Percentiles rank a stretch among this genome's conserved stretches.
Evolutionary conservation across 192 early-diverging fungal genomes (phyloP).

Genomic region (Coemansia sp.): DNA sequence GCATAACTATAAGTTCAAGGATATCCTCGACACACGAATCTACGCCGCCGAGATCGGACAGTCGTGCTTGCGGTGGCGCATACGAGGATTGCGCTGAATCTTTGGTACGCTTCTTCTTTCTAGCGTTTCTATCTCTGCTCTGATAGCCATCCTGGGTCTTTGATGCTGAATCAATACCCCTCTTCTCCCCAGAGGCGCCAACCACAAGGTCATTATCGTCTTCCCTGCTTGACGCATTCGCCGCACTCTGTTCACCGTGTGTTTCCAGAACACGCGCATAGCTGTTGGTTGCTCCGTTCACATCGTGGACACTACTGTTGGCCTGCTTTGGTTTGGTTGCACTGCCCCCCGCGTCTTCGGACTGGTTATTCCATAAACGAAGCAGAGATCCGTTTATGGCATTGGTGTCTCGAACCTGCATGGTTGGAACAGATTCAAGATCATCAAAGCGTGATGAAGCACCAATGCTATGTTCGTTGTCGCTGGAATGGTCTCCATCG

Average conservation of each 20-base stretch:
- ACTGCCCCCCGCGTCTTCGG: constrained; percentile 7
- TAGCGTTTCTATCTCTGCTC: constrained; percentile 11
- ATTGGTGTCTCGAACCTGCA: constrained; percentile 41
- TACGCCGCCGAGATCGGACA: constrained; percentile 88
- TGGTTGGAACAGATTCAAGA: constrained; percentile 33
- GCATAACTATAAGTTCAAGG: constrained; percentile 90
- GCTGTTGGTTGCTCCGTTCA: neutral
- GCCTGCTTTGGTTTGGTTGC: neutral
- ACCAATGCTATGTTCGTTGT: constrained; percentile 35
- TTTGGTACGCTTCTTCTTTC: constrained; percentile 21
- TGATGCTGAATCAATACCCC: neutral
- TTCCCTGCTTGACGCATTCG: constrained; percentile 4
- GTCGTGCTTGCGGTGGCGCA: constrained; percentile 57
- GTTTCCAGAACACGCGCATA: neutral
- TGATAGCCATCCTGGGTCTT: neutral
- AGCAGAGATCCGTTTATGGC: constrained; percentile 49
- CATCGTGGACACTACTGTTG: neutral
- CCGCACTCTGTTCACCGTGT: neutral
- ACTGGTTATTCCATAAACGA: constrained; percentile 33
- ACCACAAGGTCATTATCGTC: neutral
- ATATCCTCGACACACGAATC: constrained; percentile 88
- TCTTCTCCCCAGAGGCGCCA: neutral
- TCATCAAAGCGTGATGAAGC: constrained; percentile 25
- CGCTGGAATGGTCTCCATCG: constrained; percentile 12
- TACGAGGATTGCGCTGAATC: constrained; percentile 16